phyloP scores from a whole-genome alignment of 2,329 filamentous ascomycete genomes.

The Parastagonospora avenae region DNA sequence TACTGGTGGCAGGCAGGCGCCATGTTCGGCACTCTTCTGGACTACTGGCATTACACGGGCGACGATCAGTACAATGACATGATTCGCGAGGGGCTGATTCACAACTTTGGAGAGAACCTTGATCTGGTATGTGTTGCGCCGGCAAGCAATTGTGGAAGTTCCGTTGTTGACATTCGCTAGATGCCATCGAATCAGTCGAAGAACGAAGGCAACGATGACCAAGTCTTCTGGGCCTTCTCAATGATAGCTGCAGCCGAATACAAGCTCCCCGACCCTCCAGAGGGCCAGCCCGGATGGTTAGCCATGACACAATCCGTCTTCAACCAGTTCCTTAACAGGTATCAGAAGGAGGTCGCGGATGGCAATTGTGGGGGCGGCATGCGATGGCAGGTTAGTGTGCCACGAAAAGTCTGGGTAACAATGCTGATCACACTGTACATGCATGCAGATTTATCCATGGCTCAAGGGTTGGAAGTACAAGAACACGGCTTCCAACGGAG shows the following conservation, averaged over 20 bases:
- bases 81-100: conserved; percentile 56
- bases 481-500: conserved; percentile 47
- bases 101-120: conserved; percentile 38
- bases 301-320: conserved; percentile 50
- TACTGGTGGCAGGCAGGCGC: conserved; percentile 76
- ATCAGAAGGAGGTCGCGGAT: conserved; percentile 29
- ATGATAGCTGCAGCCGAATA: conserved; percentile 62
- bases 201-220: conserved; percentile 61
- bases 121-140: conserved; percentile 27
- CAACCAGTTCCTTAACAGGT: conserved; percentile 44
- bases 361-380: conserved; percentile 42
- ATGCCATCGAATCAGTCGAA: conserved; percentile 45
- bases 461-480: conserved; percentile 46
- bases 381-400: conserved; percentile 30
- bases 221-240: conserved; percentile 63
- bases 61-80: conserved; percentile 74
- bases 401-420: no score
- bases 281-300: conserved; percentile 50
- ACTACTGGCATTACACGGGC: conserved; percentile 85
- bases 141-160: background rate
- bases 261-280: conserved; percentile 51
- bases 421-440: background rate
- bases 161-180: conserved; percentile 15
- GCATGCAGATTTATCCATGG: conserved; percentile 38
- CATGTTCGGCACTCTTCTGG: conserved; percentile 71